Conservation (phyloP, 352 stramenopile genomes). For the Salisapilia sapeloensis region DNA sequence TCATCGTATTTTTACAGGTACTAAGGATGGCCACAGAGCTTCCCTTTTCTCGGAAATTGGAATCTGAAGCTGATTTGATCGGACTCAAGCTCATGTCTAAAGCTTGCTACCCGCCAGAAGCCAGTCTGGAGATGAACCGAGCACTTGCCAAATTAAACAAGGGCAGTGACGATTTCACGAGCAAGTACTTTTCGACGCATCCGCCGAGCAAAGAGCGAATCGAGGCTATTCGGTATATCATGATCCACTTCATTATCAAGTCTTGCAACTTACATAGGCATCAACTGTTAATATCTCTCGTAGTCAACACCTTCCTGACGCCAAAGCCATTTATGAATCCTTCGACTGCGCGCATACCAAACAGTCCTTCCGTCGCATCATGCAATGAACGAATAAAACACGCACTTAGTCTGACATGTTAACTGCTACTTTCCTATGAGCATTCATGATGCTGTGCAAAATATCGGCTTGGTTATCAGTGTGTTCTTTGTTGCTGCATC, state of each 20-base stretch:
- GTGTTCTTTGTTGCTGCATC: no score
- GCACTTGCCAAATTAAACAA: constrained; percentile 12
- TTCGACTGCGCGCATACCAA: constrained; percentile 17
- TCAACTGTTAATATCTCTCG: neutral
- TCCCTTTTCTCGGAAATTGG: constrained; percentile 33
- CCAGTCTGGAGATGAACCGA: constrained; percentile 36
- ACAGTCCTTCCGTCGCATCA: constrained; percentile 9
- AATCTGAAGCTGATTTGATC: constrained; percentile 36
- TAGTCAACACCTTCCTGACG: constrained; percentile 19
- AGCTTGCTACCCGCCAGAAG: constrained; percentile 33
- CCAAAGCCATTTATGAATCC: constrained; percentile 22
- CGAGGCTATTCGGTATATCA: constrained; percentile 16
- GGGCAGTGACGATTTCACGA: constrained; percentile 8
- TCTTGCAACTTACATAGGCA: neutral
- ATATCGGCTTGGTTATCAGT: no score
- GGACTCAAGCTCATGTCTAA: constrained; percentile 34
- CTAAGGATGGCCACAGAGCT: constrained; percentile 30
- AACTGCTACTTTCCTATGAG: no score
- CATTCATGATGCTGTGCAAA: no score
- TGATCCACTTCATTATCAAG: neutral
- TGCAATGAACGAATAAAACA: no score
- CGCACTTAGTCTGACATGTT: no score
- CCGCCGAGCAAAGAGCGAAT: constrained; percentile 43
- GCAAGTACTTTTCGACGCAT: constrained; percentile 64
- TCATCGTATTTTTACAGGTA: constrained; percentile 10